Evolutionary conservation across 192 early-diverging fungal genomes (phyloP).

Genomic region (Cladochytrium replicatum): DNA sequence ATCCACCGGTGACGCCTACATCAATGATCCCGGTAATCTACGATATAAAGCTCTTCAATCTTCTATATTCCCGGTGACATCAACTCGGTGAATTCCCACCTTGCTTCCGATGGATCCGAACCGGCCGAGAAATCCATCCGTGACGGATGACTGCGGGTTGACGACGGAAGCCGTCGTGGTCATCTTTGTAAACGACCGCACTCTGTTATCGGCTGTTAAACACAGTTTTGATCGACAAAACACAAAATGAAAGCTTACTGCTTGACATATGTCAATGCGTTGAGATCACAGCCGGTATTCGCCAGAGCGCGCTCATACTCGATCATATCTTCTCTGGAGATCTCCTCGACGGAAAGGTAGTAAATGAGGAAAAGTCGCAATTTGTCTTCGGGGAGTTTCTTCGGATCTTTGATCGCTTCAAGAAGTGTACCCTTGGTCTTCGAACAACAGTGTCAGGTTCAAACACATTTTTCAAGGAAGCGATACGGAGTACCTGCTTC

Average conservation of each 20-base stretch:
- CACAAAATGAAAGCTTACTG: slow-evolving; percentile 35
- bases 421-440: slow-evolving; percentile 65
- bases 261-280: slow-evolving; percentile 73
- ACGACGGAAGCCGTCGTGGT: slow-evolving; percentile 10
- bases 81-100: slow-evolving; percentile 16
- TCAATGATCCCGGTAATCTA: slow-evolving; percentile 33
- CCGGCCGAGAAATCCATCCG: slow-evolving; percentile 33
- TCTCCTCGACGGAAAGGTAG: slow-evolving; percentile 60
- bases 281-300: slow-evolving; percentile 63
- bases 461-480: slow-evolving; percentile 5
- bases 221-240: too few relatives aligned
- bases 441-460: not conserved
- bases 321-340: slow-evolving; percentile 72
- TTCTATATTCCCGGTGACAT: not conserved
- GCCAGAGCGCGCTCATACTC: slow-evolving; percentile 73
- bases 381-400: slow-evolving; percentile 78
- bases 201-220: slow-evolving; percentile 54
- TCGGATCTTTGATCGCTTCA: slow-evolving; percentile 73
- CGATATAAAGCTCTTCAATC: not conserved
- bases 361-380: slow-evolving; percentile 82
- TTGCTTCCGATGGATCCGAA: slow-evolving; percentile 38
- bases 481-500: slow-evolving; percentile 43
- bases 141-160: slow-evolving; percentile 3
- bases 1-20: slow-evolving; percentile 31
- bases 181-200: slow-evolving; percentile 37